Base-by-base conservation (phyloP, 139 green algal genomes). In the Protoeuglena noctilucae region DNA sequence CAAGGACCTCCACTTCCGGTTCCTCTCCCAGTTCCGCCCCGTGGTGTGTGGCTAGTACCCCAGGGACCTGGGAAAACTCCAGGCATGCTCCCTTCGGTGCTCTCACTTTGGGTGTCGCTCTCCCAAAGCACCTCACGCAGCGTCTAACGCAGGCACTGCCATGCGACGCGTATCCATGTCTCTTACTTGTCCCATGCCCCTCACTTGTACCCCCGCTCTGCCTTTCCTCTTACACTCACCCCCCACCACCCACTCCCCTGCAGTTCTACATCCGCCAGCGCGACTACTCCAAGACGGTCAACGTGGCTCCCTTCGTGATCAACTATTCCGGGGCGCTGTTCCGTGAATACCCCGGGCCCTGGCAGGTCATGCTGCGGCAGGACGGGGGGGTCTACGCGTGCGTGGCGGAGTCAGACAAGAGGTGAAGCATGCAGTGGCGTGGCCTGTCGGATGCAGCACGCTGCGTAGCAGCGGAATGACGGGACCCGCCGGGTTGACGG, bases 311-410 rank as follows among this genome's bases (percentile, higher is more conserved):
- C 4, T 95, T 84, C 67, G 74, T 93, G 34, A 73, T 94, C 43
- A 93, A 93, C 72, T 95, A 95, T 75, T 77, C 58, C 53, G 86
- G 86, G 1, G 78, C 76, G 4, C 60, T 95, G 6, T 93, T 94
- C 64, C 70, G 86, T 3, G 83, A 93, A 63, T 95, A 83, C 56
- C 86, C 86, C 2, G 86, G 85, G 23, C 82, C 82, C 21, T 95
- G 85, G 85, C 85, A 95, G 79, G 83, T 83, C 51, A 25, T 70
- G 24, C 21, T 23, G 14, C 19, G 9, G 21, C 28, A 25, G 24
- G 5, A 19, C 23, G 12, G 16, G 24, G 21, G 26, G 6, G n/a
- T 5, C 18, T 22, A 48, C 24, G 23, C 17, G 7, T 40, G 6
- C 24, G 5, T 59, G 39, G 5, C 26, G 34, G 34, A 29, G 39